Evolutionary conservation across 164 flowering plant species (phyloP).

Genomic region (Annona cherimola): DNA sequence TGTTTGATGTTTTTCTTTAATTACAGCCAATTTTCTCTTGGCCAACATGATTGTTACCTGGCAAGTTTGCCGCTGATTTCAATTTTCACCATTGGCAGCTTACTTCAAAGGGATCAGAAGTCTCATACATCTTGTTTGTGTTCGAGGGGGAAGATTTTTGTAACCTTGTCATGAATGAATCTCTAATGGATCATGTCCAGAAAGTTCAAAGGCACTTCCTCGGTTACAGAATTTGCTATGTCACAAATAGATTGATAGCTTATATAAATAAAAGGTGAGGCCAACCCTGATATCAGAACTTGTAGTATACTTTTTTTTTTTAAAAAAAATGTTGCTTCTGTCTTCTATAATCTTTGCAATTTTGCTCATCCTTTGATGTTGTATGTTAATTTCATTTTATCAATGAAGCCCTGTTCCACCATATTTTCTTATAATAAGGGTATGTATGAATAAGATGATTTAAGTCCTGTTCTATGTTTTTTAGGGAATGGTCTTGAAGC

Average conservation of each 20-base stretch:
- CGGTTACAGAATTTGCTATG: constrained; percentile 67
- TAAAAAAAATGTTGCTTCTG: background rate
- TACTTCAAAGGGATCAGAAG: constrained; percentile 34
- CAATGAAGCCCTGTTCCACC: background rate
- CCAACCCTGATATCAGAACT: background rate
- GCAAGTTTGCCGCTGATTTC: background rate
- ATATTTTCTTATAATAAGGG: background rate
- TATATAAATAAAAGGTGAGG: constrained; percentile 74
- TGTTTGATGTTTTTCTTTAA: background rate
- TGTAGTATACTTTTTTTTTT: background rate
- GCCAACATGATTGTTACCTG: background rate
- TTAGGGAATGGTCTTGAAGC: no score
- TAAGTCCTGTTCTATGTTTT: no score
- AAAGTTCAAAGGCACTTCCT: constrained; percentile 56
- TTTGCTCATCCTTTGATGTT: background rate
- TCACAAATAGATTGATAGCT: constrained; percentile 68
- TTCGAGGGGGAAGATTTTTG: constrained; percentile 85
- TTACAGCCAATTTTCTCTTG: background rate
- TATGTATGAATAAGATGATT: no score
- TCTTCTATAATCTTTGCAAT: background rate
- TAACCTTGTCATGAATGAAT: constrained; percentile 40
- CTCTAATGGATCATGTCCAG: constrained; percentile 49
- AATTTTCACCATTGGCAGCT: constrained; percentile 34
- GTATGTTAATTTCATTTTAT: background rate
- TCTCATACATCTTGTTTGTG: constrained; percentile 64